Evolutionary conservation across 2,329 filamentous ascomycete species (phyloP), one percentile per base, ranked within the genome.

Genomic region (Cyphellophora attinorum): DNA sequence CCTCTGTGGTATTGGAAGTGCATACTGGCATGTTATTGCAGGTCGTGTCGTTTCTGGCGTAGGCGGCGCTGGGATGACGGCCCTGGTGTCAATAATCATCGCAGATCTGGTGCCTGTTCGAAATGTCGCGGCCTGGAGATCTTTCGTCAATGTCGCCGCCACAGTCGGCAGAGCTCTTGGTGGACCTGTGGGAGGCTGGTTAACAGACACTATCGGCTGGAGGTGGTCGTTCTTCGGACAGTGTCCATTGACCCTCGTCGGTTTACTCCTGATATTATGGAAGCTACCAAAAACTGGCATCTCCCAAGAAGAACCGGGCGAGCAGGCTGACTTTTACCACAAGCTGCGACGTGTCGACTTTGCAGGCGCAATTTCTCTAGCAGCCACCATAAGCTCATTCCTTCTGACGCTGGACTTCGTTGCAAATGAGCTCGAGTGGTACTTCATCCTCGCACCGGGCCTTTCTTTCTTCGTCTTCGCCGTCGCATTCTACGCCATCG

Each of bases 191-290:
- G 78, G 77, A 1, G 78, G 77, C 2, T 71, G 64, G 48, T 53
- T 81, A 2, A 70, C 74, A 1, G 74, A 81, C 42, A 65, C 67
- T 0, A 63, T 81, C 10, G 77, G 77, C 11, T 82, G 77, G 78
- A 60, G 78, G 53, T 79, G 75, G 75, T 73, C 43, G 0, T 79
- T 79, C 45, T 48, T 71, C 1, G 64, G 66, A 4, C 75, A 79
- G 52, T 60, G 66, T 1, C 75, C 74, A 0, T 55, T 74, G n/a
- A 65, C 72, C 11, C 37, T 67, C 0, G 14, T 71, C 2, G 72
- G 73, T 8, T 63, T 69, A 6, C 11, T 64, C 1, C 57, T 74
- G 3, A 64, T 72, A 1, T 28, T 55, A 1, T 49, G 57, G 12
- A 48, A 53, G 0, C 54, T 82, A 1, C 55, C 60, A 4, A 35